Conservation (phyloP, 176 grass and related monocot genomes). For the Aechmea fasciata region DNA sequence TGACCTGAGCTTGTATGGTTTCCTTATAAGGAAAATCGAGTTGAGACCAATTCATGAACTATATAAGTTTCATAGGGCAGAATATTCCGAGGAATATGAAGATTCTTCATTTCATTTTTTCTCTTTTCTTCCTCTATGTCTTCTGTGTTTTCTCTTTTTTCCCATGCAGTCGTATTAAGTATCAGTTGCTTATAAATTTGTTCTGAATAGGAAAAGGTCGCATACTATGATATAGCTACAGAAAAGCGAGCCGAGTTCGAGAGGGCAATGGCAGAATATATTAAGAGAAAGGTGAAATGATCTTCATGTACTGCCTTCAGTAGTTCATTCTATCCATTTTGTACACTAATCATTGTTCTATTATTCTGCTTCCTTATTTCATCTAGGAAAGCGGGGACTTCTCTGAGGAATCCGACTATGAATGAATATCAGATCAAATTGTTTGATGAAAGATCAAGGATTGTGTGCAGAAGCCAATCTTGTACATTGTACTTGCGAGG, state of each 20-base stretch:
- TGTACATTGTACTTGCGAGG: slow-evolving; percentile 4
- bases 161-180: no score
- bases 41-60: no score
- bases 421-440: slow-evolving; percentile 4
- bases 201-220: slow-evolving; percentile 61
- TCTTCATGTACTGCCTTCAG: background rate
- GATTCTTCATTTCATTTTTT: no score
- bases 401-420: slow-evolving; percentile 31
- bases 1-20: no score
- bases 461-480: slow-evolving; percentile 2
- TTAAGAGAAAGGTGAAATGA: slow-evolving; percentile 57
- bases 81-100: no score
- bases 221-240: slow-evolving; percentile 83
- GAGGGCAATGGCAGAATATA: slow-evolving; percentile 59
- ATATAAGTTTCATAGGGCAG: no score
- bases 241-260: slow-evolving; percentile 83
- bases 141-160: no score
- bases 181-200: slow-evolving; percentile 5
- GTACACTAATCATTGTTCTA: background rate
- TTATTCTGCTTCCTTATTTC: slow-evolving; percentile 2
- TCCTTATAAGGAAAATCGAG: no score
- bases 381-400: slow-evolving; percentile 45
- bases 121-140: no score
- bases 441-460: background rate
- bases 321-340: background rate